Evolutionary conservation across 306 rosid genomes (phyloP).

Genomic region (Trifolium subterraneum): DNA sequence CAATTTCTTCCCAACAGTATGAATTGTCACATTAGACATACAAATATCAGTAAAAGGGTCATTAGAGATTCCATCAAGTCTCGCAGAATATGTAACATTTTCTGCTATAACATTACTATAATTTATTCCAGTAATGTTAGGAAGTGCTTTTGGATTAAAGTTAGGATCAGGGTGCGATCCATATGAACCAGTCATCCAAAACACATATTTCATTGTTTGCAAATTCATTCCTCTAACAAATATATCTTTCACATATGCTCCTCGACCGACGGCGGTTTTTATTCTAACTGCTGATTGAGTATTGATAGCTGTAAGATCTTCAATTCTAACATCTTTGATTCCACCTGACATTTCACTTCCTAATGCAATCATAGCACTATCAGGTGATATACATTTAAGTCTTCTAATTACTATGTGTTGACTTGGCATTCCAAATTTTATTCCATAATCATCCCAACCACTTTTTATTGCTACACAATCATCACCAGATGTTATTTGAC

Average conservation of each 20-base stretch:
- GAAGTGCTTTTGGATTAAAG: background rate
- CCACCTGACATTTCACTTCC: conserved; percentile 7
- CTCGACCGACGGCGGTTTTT: background rate
- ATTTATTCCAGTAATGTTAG: background rate
- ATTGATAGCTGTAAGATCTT: background rate
- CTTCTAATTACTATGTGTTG: background rate
- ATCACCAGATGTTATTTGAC: background rate
- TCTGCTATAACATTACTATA: too few relatives aligned
- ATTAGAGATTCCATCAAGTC: too few relatives aligned
- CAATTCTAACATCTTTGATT: background rate
- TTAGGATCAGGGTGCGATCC: background rate
- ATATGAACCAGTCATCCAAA: conserved; percentile 1
- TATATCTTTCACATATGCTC: background rate
- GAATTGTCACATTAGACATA: too few relatives aligned
- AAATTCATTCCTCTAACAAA: background rate
- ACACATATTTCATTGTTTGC: background rate
- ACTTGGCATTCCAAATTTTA: background rate
- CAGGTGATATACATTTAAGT: background rate
- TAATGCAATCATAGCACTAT: background rate
- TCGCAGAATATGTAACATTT: too few relatives aligned
- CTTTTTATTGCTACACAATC: background rate
- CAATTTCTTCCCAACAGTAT: too few relatives aligned
- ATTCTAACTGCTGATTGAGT: background rate
- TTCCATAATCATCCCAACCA: background rate
- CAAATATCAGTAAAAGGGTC: too few relatives aligned